Evolutionary conservation across 1,284 basidiomycete genomes (phyloP).

Genomic region (Mrakiaceae sp.): DNA sequence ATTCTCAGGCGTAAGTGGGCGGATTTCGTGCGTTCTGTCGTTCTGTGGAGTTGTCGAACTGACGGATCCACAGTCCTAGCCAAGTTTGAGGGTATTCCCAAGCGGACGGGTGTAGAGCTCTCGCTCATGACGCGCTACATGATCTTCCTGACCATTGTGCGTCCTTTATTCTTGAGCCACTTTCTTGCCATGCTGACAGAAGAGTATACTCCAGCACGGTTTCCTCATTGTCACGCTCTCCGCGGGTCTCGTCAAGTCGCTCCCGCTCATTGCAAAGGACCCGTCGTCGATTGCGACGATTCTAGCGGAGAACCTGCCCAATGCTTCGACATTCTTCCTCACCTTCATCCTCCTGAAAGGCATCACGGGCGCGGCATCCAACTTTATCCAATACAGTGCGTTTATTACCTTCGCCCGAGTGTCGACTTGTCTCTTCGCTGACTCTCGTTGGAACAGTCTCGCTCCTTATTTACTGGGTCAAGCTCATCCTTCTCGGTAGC

Average conservation of each 20-base stretch:
- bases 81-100: constrained; percentile 60
- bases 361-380: constrained; percentile 32
- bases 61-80: constrained; percentile 41
- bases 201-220: constrained; percentile 33
- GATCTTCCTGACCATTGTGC: constrained; percentile 57
- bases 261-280: constrained; percentile 37
- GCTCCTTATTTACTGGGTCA: constrained; percentile 54
- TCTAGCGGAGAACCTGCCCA: constrained; percentile 52
- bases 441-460: constrained; percentile 29
- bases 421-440: constrained; percentile 33
- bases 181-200: not conserved
- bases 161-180: constrained; percentile 22
- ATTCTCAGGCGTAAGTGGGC: constrained; percentile 46
- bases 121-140: constrained; percentile 65
- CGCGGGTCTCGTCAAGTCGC: constrained; percentile 47
- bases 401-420: not conserved
- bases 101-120: constrained; percentile 57
- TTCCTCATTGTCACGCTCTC: constrained; percentile 60
- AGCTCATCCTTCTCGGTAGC: constrained; percentile 42
- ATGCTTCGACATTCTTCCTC: constrained; percentile 66
- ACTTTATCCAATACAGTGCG: constrained; percentile 17
- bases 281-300: constrained; percentile 44
- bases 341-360: constrained; percentile 49
- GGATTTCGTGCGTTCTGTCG: not conserved
- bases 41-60: not conserved